Evolutionary conservation across 768 basidiomycete species (phyloP), one percentile per base, ranked within the genome.

Genomic region (Pleurotus salmoneostramineus): DNA sequence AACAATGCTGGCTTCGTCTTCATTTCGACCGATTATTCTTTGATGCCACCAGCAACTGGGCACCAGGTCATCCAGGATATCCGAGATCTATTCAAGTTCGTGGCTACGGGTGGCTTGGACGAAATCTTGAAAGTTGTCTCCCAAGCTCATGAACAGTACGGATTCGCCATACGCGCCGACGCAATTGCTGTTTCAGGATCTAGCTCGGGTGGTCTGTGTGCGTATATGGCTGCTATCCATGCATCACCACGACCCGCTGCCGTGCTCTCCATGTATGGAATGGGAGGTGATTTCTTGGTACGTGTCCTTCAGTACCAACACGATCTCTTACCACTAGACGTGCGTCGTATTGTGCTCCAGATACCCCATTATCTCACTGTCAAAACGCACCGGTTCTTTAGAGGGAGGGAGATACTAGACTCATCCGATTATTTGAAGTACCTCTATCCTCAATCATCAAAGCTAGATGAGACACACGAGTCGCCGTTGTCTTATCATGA

Each of bases 131-230:
- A 60, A 65, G 40, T 60, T 60, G 34, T 56, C 37, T 47, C 51
- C 7, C 57, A 56, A n/a, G 45, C 32, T 17, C 27, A 32, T 37
- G 17, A 37, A n/a, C 45, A 40, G 33, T 12, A 46, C 12, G 11
- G 51, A 8, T 78, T 74, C 58, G 68, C 65, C 36, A 64, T 88
- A 35, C 76, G 86, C 61, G 42, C 69, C 12, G 61, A 73, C 1
- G 65, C 75, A 2, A 73, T 88, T 11, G 80, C 75, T 0, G 84
- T 83, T 2, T 71, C 79, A 3, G 88, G 87, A 0, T 74, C 76
- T 11, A 87, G 84, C 60, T 80, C 84, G 0, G 87, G 87, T 7
- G 85, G 83, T 1, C 68, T 81, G n/a, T 85, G 84, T 59, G 83
- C 84, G 1, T 86, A 84, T 62, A 74, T 88, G 8, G 81, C 83